A percentile compares a stretch with the other conserved stretches of the same genome.
Evolutionary conservation across 306 rosid genomes (phyloP).

Genomic region (Quercus engelmannii): DNA sequence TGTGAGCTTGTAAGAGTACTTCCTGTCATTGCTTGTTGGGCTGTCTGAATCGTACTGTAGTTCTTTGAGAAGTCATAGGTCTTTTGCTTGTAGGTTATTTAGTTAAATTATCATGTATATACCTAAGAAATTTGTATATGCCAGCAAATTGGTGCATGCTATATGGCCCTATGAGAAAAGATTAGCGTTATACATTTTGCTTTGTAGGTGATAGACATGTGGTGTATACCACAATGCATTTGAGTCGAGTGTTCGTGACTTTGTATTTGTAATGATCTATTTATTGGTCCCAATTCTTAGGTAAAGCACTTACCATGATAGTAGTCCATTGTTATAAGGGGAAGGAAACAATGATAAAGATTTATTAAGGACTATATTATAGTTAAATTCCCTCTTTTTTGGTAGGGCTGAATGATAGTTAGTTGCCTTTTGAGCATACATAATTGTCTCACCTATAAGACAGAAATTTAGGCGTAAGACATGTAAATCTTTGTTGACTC

Average conservation of each 20-base stretch:
- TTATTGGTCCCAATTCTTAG: no score
- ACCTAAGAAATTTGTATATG: no score
- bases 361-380: not conserved
- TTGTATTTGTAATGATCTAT: not conserved
- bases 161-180: no score
- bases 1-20: not conserved
- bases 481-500: no score
- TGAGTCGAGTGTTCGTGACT: not conserved
- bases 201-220: not conserved
- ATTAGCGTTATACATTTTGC: no score
- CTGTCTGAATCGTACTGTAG: not conserved
- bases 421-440: not conserved
- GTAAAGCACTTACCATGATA: no score
- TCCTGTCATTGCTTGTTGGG: not conserved
- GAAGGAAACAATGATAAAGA: not conserved
- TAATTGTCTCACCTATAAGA: not conserved
- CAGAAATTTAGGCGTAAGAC: no score
- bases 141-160: no score
- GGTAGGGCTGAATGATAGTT: not conserved
- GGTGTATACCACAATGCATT: not conserved
- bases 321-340: no score
- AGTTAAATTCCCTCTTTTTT: not conserved
- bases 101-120: no score
- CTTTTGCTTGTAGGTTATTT: not conserved
- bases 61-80: not conserved